Conservation (phyloP, 441 rosid species). For the Croton setiger region DNA sequence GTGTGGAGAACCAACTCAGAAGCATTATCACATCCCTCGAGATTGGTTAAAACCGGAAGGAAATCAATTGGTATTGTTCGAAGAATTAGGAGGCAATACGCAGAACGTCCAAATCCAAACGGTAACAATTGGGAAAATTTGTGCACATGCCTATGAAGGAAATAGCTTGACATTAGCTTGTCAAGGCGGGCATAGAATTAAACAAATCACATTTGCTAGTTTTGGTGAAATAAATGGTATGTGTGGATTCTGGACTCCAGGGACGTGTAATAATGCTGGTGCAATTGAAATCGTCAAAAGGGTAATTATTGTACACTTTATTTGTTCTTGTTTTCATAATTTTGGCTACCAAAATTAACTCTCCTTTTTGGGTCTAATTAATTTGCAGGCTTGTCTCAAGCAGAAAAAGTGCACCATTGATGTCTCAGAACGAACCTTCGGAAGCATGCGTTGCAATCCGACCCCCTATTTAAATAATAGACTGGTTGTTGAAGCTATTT, state of each 20-base stretch:
- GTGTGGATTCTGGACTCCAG: constrained; percentile 44
- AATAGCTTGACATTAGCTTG: constrained; percentile 46
- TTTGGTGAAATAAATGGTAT: constrained; percentile 53
- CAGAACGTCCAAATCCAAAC: constrained; percentile 38
- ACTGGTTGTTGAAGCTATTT: no score
- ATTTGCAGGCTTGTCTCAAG: constrained; percentile 45
- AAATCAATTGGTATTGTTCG: constrained; percentile 54
- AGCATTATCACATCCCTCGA: constrained; percentile 70
- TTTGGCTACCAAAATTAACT: neutral
- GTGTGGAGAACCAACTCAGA: constrained; percentile 64
- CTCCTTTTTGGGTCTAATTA: neutral
- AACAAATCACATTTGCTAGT: constrained; percentile 41
- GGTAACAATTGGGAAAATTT: constrained; percentile 27
- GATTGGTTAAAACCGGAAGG: constrained; percentile 35
- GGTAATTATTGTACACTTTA: constrained; percentile 2
- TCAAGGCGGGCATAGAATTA: constrained; percentile 34
- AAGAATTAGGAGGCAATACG: constrained; percentile 73
- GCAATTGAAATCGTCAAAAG: constrained; percentile 16
- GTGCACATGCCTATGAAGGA: constrained; percentile 40
- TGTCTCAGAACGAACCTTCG: neutral
- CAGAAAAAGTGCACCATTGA: constrained; percentile 37
- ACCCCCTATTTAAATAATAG: no score
- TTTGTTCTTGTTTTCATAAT: no score
- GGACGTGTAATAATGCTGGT: constrained; percentile 26
- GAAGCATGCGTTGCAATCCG: no score